Percentiles rank a stretch among this genome's conserved stretches.
phyloP scores from a whole-genome alignment of 2,329 filamentous ascomycete species.

The Fusarium goolgardi region DNA sequence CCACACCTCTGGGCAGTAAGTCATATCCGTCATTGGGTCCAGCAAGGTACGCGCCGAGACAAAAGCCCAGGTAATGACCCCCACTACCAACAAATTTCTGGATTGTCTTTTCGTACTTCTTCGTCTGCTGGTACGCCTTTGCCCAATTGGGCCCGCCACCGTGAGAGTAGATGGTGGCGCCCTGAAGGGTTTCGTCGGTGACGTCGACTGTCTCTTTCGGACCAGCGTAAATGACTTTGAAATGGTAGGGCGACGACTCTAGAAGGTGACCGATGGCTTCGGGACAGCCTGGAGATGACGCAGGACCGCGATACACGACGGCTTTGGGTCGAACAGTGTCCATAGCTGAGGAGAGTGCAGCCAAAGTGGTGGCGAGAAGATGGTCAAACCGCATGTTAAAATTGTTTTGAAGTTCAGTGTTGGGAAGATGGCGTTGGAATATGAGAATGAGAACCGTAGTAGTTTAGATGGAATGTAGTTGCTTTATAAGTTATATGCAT shows the following conservation, averaged over 20 bases:
- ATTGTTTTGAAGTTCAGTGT: too few species aligned
- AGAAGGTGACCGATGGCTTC: neutral
- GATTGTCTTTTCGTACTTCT: neutral
- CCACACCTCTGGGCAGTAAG: neutral
- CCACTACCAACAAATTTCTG: neutral
- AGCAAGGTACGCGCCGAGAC: slow-evolving; percentile 15
- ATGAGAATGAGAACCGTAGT: too few species aligned
- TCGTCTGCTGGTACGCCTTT: slow-evolving; percentile 9
- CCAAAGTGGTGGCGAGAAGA: neutral
- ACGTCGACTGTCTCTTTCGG: slow-evolving; percentile 1
- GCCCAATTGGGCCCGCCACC: slow-evolving; percentile 6
- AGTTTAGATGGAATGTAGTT: neutral
- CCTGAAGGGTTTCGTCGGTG: slow-evolving; percentile 3
- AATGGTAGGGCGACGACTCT: neutral
- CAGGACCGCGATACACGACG: slow-evolving; percentile 17
- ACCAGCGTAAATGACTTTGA: slow-evolving; percentile 7
- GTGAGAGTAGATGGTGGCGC: neutral
- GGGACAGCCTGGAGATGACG: slow-evolving; percentile 7
- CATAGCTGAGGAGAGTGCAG: neutral
- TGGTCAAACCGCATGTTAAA: neutral
- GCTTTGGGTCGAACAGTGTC: slow-evolving; percentile 2
- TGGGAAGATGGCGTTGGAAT: too few species aligned
- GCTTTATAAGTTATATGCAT: neutral
- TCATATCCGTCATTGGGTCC: neutral
- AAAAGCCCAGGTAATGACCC: slow-evolving; percentile 3